phyloP scores from a whole-genome alignment of 306 rosid species.

The Urtica urens region DNA sequence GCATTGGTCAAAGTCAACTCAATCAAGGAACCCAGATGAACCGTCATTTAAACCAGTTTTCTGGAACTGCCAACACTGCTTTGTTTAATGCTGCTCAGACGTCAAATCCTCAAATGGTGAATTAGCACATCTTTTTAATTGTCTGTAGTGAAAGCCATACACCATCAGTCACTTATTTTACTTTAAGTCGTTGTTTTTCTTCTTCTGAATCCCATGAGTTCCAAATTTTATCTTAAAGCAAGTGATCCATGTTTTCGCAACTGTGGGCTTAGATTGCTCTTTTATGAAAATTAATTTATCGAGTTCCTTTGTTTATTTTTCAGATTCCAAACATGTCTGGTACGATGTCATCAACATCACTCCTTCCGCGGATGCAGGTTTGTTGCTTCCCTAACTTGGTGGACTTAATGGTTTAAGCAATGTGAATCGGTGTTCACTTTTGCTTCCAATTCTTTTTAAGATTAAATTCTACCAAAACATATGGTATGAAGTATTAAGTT shows the following conservation, averaged over 20 bases:
- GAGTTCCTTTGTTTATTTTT: slow-evolving; percentile 4
- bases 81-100: slow-evolving; percentile 83
- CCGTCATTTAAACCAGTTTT: slow-evolving; percentile 67
- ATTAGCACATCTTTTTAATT: background rate
- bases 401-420: background rate
- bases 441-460: too few species aligned
- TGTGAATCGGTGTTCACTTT: too few species aligned
- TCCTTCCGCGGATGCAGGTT: slow-evolving; percentile 70
- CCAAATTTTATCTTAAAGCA: background rate
- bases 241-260: background rate
- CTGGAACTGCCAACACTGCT: slow-evolving; percentile 71
- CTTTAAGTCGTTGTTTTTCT: background rate
- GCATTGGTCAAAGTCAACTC: slow-evolving; percentile 80
- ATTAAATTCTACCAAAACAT: too few species aligned
- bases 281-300: too few species aligned
- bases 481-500: too few species aligned
- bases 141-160: background rate
- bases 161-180: background rate
- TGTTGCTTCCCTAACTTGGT: slow-evolving; percentile 4
- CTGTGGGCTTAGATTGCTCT: too few species aligned
- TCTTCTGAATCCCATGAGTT: background rate
- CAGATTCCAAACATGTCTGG: slow-evolving; percentile 87
- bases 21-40: slow-evolving; percentile 87
- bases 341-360: slow-evolving; percentile 65
- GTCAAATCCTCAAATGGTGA: slow-evolving; percentile 81